Evolutionary conservation across 352 stramenopile genomes (phyloP).

Genomic region (Sclerospora graminicola): DNA sequence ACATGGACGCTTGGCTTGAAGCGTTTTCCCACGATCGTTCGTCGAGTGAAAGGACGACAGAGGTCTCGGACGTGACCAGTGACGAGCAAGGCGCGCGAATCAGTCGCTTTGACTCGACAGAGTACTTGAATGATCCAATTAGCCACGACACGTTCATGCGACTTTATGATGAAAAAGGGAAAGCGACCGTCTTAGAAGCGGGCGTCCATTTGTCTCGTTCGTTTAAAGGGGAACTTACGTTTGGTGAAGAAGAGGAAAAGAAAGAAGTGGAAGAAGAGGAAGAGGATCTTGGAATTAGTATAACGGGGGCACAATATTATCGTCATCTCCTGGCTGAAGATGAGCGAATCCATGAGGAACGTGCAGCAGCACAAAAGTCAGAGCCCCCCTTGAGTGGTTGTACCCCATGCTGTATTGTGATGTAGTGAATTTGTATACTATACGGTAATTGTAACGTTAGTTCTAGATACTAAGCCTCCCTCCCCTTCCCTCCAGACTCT

Average conservation of each 20-base stretch:
- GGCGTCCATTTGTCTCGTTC: slow-evolving; percentile 8
- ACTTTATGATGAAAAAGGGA: slow-evolving; percentile 22
- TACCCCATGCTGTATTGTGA: slow-evolving; percentile 45
- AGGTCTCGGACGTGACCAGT: slow-evolving; percentile 11
- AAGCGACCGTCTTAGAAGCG: slow-evolving; percentile 19
- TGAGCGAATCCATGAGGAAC: slow-evolving; percentile 20
- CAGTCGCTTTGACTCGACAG: slow-evolving; percentile 35
- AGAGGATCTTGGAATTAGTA: slow-evolving; percentile 19
- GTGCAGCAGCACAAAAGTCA: slow-evolving; percentile 17
- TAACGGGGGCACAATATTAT: slow-evolving; percentile 38
- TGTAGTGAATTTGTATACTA: slow-evolving; percentile 12
- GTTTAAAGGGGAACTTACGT: slow-evolving; percentile 56
- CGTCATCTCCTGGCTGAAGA: slow-evolving; percentile 30
- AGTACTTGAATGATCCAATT: slow-evolving; percentile 73
- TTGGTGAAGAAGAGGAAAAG: slow-evolving; percentile 28
- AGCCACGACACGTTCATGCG: slow-evolving; percentile 64
- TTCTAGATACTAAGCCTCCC: no score
- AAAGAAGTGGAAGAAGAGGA: slow-evolving; percentile 1
- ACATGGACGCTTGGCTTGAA: slow-evolving; percentile 39
- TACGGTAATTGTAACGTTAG: no score
- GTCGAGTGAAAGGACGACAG: slow-evolving; percentile 11
- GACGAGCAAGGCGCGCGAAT: slow-evolving; percentile 7
- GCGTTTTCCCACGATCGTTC: slow-evolving; percentile 21
- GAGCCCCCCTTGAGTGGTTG: slow-evolving; percentile 30
- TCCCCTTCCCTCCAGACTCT: no score